phyloP scores from a whole-genome alignment of 2,329 filamentous ascomycete genomes.

The Pseudogymnoascus sp. region DNA sequence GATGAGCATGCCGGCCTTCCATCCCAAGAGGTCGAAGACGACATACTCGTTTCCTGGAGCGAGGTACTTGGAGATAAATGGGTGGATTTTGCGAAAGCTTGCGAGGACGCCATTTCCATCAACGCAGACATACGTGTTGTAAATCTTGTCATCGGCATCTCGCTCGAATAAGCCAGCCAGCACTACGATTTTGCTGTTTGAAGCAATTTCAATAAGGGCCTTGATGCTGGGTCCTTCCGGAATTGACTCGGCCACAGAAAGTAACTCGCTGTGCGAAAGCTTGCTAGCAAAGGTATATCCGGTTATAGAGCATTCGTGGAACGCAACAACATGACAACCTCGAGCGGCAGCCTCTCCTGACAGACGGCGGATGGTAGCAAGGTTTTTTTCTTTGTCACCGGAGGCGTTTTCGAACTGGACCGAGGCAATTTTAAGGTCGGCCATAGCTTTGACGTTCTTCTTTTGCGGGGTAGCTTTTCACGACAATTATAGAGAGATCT shows the following conservation, averaged over 20 bases:
- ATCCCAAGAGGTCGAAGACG: constrained; percentile 15
- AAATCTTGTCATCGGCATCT: neutral
- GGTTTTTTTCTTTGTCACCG: neutral
- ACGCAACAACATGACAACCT: neutral
- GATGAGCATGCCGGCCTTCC: constrained; percentile 16
- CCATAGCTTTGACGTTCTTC: constrained; percentile 11
- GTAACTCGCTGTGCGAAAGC: neutral
- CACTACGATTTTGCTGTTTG: neutral
- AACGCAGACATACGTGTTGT: constrained; percentile 8
- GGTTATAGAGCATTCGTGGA: neutral
- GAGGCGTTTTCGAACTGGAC: neutral
- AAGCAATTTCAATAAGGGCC: neutral
- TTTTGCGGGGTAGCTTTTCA: constrained; percentile 14
- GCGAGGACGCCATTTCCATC: constrained; percentile 3
- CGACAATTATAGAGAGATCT: constrained; percentile 4
- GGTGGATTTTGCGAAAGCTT: constrained; percentile 15
- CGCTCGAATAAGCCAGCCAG: neutral
- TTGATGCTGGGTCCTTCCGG: neutral
- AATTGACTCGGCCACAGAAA: neutral
- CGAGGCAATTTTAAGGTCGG: constrained; percentile 3
- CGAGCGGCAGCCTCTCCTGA: neutral
- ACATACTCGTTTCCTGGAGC: constrained; percentile 16
- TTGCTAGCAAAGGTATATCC: constrained; percentile 5
- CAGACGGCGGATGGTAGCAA: neutral
- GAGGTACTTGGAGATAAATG: constrained; percentile 15